Conservation (phyloP, 306 rosid species). For the Macrotyloma uniflorum region DNA sequence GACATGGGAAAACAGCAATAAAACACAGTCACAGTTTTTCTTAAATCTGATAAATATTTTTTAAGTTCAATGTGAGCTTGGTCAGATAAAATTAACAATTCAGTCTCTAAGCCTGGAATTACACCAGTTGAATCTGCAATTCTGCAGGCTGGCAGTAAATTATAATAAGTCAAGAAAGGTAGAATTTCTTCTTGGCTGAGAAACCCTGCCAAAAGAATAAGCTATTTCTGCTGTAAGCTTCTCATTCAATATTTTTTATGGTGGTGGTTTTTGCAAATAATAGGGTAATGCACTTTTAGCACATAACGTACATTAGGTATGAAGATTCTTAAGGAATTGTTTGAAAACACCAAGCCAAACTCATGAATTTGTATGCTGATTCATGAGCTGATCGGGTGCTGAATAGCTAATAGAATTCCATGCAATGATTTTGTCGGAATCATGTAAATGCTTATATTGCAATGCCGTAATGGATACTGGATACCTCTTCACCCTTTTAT, state of each 20-base stretch:
- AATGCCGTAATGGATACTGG: slow-evolving; percentile 30
- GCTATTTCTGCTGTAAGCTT: slow-evolving; percentile 20
- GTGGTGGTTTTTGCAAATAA: too few relatives aligned
- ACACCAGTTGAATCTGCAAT: slow-evolving; percentile 24
- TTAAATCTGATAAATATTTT: slow-evolving; percentile 12
- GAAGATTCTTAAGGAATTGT: slow-evolving; percentile 9
- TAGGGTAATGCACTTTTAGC: too few relatives aligned
- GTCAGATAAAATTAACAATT: slow-evolving; percentile 27
- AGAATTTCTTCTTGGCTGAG: slow-evolving; percentile 7
- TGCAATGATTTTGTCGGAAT: slow-evolving; percentile 1
- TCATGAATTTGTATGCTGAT: slow-evolving; percentile 33
- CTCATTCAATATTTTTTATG: neutral
- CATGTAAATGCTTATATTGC: slow-evolving; percentile 37
- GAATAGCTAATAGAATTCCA: neutral
- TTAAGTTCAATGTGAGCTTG: slow-evolving; percentile 1
- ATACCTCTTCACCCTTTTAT: neutral
- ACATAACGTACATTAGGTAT: slow-evolving; percentile 10
- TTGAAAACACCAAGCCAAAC: slow-evolving; percentile 28
- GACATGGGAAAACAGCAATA: slow-evolving; percentile 9
- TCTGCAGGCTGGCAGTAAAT: slow-evolving; percentile 14
- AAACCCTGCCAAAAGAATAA: slow-evolving; percentile 29
- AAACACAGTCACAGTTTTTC: too few relatives aligned
- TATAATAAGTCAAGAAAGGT: slow-evolving; percentile 6
- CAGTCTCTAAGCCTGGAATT: slow-evolving; percentile 12
- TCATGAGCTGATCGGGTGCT: slow-evolving; percentile 14